A percentile compares a stretch with the other conserved stretches of the same genome.
Conservation (phyloP, 345 rosid species). For the Corymbia maculata region DNA sequence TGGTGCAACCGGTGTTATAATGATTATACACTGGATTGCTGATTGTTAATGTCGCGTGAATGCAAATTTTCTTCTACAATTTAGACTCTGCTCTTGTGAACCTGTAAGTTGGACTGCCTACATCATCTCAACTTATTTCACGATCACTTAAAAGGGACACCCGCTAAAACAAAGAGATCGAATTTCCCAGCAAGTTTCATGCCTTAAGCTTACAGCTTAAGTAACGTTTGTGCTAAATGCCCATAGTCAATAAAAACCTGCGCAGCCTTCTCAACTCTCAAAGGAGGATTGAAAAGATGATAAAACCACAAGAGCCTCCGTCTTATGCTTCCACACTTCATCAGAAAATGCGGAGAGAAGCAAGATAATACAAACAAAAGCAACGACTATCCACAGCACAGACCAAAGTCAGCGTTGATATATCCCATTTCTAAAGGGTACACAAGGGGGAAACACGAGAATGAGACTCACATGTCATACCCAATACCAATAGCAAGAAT, state of each 20-base stretch:
- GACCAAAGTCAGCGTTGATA: neutral
- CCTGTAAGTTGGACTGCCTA: neutral
- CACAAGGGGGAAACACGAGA: neutral
- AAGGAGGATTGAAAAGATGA: neutral
- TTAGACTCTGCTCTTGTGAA: neutral
- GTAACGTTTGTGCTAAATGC: neutral
- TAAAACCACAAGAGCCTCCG: neutral
- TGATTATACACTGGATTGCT: rapidly evolving
- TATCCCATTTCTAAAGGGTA: neutral
- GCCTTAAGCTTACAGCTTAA: neutral
- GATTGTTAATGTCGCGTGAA: neutral
- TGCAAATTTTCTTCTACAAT: neutral
- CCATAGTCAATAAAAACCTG: neutral
- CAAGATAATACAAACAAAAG: neutral
- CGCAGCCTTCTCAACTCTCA: neutral
- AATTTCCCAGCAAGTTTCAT: neutral
- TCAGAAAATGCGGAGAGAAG: neutral
- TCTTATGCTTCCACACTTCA: neutral
- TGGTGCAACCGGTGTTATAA: neutral
- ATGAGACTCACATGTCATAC: neutral
- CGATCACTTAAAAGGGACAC: neutral
- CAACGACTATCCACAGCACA: neutral
- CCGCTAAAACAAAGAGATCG: neutral
- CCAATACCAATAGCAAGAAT: neutral
- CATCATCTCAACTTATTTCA: neutral